Percentiles rank a stretch among this genome's conserved stretches.
Conservation (phyloP, 2,329 filamentous ascomycete genomes). For the Didymella pomorum region DNA sequence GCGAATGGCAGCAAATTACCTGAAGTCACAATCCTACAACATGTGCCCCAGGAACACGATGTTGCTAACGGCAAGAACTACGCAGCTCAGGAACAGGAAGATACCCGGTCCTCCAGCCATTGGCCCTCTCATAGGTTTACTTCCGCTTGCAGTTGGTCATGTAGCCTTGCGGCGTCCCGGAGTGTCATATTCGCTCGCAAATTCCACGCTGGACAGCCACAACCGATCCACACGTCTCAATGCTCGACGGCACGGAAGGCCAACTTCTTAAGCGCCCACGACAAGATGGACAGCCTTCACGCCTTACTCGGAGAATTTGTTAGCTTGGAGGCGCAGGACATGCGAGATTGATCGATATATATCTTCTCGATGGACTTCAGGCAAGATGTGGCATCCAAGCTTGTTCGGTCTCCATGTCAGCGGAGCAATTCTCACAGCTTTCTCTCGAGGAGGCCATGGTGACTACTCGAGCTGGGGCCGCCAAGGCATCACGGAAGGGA, state of each 20-base stretch:
- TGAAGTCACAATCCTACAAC: constrained; percentile 7
- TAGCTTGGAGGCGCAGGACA: constrained; percentile 17
- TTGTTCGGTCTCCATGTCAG: constrained; percentile 44
- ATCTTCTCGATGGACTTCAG: constrained; percentile 28
- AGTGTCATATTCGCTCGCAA: constrained; percentile 26
- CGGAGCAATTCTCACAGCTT: constrained; percentile 48
- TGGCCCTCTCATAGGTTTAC: constrained; percentile 14
- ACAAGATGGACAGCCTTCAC: constrained; percentile 34
- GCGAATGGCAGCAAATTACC: constrained; percentile 15
- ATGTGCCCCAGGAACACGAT: constrained; percentile 17
- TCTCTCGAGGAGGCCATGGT: constrained; percentile 50
- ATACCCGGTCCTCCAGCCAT: constrained; percentile 26
- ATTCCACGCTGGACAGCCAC: constrained; percentile 43
- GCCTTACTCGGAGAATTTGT: constrained; percentile 18
- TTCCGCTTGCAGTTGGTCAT: constrained; percentile 29
- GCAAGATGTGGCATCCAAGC: constrained; percentile 24
- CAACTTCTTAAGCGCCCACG: constrained; percentile 42
- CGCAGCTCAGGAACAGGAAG: constrained; percentile 25
- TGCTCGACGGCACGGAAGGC: constrained; percentile 43
- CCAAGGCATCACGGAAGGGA: constrained; percentile 37
- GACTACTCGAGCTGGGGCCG: constrained; percentile 48
- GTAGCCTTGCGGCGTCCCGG: constrained; percentile 36
- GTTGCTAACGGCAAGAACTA: constrained; percentile 17
- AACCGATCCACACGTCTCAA: constrained; percentile 36
- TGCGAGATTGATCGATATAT: constrained; percentile 41